Percentiles rank a stretch among this genome's conserved stretches.
Conservation (phyloP, 345 rosid genomes). For the Corchorus capsularis region DNA sequence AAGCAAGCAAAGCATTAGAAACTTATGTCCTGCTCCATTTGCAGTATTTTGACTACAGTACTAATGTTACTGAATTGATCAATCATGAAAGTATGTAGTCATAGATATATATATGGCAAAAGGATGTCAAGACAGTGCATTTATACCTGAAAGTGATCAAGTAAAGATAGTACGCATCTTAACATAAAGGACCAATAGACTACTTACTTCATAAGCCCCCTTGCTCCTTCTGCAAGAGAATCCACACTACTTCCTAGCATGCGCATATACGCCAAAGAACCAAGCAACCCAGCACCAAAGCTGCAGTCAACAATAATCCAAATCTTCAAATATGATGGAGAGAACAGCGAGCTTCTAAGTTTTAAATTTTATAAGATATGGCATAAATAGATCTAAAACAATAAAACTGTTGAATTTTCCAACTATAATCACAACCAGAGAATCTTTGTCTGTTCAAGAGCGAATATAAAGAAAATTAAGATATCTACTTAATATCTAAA, state of each 20-base stretch:
- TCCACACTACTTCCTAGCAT: conserved; percentile 91
- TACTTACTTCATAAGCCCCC: conserved; percentile 75
- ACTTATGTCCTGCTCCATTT: not conserved
- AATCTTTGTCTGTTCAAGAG: not conserved
- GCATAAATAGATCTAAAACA: not conserved
- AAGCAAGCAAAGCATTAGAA: not conserved
- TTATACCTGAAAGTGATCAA: not conserved
- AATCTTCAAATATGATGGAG: not conserved
- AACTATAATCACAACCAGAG: not conserved
- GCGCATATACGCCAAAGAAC: conserved; percentile 74
- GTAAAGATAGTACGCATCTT: not conserved
- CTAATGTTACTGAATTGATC: not conserved
- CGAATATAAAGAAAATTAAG: conserved; percentile 2
- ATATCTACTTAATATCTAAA: not conserved
- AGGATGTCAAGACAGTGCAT: not conserved
- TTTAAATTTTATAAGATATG: not conserved
- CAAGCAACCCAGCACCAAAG: conserved; percentile 81
- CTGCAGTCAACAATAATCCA: conserved; percentile 38
- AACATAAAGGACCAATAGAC: not conserved
- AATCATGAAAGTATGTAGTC: not conserved
- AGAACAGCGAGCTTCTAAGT: not conserved
- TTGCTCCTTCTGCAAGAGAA: conserved; percentile 86
- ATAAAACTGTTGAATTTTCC: not conserved
- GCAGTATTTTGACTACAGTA: not conserved
- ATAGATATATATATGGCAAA: not conserved